phyloP scores from a whole-genome alignment of 2,329 filamentous ascomycete genomes.

The Aspergillus sojae region DNA sequence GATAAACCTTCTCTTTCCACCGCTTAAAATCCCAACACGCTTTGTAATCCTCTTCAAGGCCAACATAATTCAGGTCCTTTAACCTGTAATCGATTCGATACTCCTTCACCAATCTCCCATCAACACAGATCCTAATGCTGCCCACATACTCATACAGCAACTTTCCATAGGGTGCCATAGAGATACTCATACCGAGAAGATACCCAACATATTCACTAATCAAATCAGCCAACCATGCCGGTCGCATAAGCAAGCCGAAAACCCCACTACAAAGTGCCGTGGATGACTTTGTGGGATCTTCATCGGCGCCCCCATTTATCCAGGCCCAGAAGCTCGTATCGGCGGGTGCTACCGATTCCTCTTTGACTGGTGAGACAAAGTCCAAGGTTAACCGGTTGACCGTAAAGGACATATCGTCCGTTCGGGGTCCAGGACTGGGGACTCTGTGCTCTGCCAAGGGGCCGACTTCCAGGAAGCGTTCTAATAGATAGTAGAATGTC shows the following conservation, averaged over 20 bases:
- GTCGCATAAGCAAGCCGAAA: conserved; percentile 1
- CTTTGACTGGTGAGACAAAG: not conserved
- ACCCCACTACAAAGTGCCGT: not conserved
- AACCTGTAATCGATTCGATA: not conserved
- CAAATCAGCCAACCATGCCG: not conserved
- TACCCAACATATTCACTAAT: conserved; percentile 3
- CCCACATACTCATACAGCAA: not conserved
- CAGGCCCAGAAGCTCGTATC: not conserved
- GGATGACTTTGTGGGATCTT: not conserved
- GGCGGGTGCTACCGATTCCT: not conserved
- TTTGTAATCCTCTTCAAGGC: not conserved
- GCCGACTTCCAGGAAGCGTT: conserved; percentile 4
- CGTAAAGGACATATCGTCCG: not conserved
- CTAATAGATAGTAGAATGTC: conserved; percentile 3
- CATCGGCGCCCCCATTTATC: not conserved
- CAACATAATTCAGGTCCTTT: not conserved
- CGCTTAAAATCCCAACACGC: not conserved
- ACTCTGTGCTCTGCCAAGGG: conserved; percentile 2
- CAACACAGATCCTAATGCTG: not conserved
- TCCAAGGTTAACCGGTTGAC: conserved; percentile 6
- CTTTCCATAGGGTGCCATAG: not conserved
- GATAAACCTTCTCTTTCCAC: not conserved
- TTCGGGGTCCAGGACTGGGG: no score
- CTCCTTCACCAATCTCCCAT: not conserved
- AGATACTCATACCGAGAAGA: not conserved